Percentiles rank a stretch among this genome's conserved stretches.
These are phyloP conservation scores for Trichocladium antarcticum DNA, from an alignment of 495 filamentous ascomycete species.

Conservation along the genomic window DNA sequence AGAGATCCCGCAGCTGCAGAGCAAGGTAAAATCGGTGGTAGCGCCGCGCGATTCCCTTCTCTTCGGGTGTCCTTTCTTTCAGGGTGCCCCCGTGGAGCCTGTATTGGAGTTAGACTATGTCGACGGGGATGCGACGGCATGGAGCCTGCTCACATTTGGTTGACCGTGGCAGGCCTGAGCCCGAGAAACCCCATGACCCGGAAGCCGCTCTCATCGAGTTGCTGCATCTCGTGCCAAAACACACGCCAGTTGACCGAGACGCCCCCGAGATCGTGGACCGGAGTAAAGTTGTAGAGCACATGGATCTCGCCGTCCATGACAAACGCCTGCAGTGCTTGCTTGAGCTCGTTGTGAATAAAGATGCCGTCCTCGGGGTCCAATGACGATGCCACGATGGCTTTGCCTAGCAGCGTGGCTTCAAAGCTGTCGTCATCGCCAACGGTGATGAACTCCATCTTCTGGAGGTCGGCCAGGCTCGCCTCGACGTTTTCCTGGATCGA, in stretches of 20 bases:
- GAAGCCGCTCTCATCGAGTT: slow-evolving; percentile 58
- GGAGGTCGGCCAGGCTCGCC: slow-evolving; percentile 44
- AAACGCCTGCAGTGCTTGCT: slow-evolving; percentile 57
- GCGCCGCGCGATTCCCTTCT: slow-evolving; percentile 49
- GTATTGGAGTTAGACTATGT: background rate
- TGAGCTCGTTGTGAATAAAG: slow-evolving; percentile 61
- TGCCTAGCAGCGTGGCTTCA: slow-evolving; percentile 53
- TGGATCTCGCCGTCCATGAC: slow-evolving; percentile 83
- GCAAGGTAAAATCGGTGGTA: slow-evolving; percentile 73
- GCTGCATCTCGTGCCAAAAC: slow-evolving; percentile 59
- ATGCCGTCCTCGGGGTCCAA: slow-evolving; percentile 68
- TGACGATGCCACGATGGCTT: slow-evolving; percentile 61
- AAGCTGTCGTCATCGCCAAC: slow-evolving; percentile 42
- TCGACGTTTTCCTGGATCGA: slow-evolving; percentile 43
- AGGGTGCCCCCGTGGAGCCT: slow-evolving; percentile 62
- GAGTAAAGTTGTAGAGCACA: slow-evolving; percentile 71
- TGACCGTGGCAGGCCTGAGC: slow-evolving; percentile 57
- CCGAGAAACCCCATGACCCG: slow-evolving; percentile 60
- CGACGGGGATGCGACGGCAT: background rate
- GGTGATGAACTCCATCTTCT: slow-evolving; percentile 45
- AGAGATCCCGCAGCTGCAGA: slow-evolving; percentile 69
- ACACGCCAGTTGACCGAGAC: slow-evolving; percentile 59
- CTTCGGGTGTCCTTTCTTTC: slow-evolving; percentile 50
- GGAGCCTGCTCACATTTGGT: slow-evolving; percentile 46
- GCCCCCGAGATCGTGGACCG: slow-evolving; percentile 43